phyloP scores from a whole-genome alignment of 1,139 yeast species.

The Eremothecium cymbalariae region DNA sequence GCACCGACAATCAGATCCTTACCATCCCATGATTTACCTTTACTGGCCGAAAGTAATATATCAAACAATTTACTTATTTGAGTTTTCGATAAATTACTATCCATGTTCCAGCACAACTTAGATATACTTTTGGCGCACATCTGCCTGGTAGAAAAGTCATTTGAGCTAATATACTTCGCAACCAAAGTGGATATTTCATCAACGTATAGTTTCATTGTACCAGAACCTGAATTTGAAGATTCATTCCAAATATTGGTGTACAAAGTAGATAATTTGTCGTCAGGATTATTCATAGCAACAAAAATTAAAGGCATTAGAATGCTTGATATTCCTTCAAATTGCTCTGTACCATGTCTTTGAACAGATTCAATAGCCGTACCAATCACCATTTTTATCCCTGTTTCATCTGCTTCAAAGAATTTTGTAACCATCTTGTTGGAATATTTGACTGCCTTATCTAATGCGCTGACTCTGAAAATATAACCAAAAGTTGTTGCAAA shows the following conservation, averaged over 20 bases:
- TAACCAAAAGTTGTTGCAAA: slow-evolving; percentile 81
- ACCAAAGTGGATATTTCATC: slow-evolving; percentile 58
- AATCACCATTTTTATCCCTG: slow-evolving; percentile 41
- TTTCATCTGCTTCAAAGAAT: slow-evolving; percentile 53
- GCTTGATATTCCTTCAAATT: slow-evolving; percentile 53
- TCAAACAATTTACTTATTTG: slow-evolving; percentile 38
- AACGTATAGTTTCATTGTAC: slow-evolving; percentile 62
- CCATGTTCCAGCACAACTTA: slow-evolving; percentile 43
- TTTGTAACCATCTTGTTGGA: slow-evolving; percentile 43
- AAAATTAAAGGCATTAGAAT: slow-evolving; percentile 72
- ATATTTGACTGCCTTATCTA: slow-evolving; percentile 48
- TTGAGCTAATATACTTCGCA: slow-evolving; percentile 44
- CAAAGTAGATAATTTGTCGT: slow-evolving; percentile 37
- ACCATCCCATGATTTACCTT: slow-evolving; percentile 84
- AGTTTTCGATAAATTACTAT: slow-evolving; percentile 15
- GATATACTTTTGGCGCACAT: slow-evolving; percentile 66
- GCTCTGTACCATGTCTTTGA: slow-evolving; percentile 62
- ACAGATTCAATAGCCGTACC: slow-evolving; percentile 61
- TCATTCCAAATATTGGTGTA: slow-evolving; percentile 75
- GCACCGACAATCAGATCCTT: slow-evolving; percentile 72
- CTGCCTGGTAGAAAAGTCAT: slow-evolving; percentile 57
- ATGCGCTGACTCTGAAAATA: slow-evolving; percentile 53
- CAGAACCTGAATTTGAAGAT: slow-evolving; percentile 58
- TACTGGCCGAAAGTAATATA: slow-evolving; percentile 52
- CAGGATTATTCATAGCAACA: slow-evolving; percentile 65